Percentiles rank a stretch among this genome's conserved stretches.
phyloP scores from a whole-genome alignment of 805 yeast species.

The Priceomyces castillae region DNA sequence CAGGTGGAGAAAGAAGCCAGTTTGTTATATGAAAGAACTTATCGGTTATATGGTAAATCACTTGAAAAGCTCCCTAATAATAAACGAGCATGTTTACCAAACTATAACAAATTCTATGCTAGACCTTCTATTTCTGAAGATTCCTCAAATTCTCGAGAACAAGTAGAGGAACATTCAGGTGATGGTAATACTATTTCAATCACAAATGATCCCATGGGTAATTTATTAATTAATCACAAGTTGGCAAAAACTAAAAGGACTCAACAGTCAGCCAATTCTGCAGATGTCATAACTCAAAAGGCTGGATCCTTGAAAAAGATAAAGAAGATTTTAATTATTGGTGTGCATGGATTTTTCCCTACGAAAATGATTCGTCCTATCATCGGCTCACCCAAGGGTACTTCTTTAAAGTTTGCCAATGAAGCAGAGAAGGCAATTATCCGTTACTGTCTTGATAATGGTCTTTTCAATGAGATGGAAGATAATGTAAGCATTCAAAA shows the following conservation, averaged over 20 bases:
- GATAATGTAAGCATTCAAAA: constrained; percentile 61
- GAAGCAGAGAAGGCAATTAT: constrained; percentile 82
- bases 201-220: constrained; percentile 42
- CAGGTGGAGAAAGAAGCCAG: constrained; percentile 31
- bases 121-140: constrained; percentile 1
- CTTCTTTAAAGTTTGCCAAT: constrained; percentile 83
- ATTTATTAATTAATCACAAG: constrained; percentile 35
- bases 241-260: constrained; percentile 8
- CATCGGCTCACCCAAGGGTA: constrained; percentile 95
- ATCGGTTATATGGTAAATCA: constrained; percentile 37
- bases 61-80: constrained; percentile 33
- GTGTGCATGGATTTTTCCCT: constrained; percentile 97
- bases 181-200: constrained; percentile 35
- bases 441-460: constrained; percentile 52
- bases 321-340: constrained; percentile 73
- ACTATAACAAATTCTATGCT: constrained; percentile 30
- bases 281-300: constrained; percentile 24
- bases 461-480: constrained; percentile 32
- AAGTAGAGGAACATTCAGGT: constrained; percentile 12
- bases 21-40: constrained; percentile 33
- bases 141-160: not conserved
- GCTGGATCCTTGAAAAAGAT: constrained; percentile 31
- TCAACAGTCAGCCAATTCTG: constrained; percentile 7
- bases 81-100: constrained; percentile 41
- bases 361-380: constrained; percentile 78